Conservation (phyloP, 139 green algal genomes). For the Gonium pectorale region DNA sequence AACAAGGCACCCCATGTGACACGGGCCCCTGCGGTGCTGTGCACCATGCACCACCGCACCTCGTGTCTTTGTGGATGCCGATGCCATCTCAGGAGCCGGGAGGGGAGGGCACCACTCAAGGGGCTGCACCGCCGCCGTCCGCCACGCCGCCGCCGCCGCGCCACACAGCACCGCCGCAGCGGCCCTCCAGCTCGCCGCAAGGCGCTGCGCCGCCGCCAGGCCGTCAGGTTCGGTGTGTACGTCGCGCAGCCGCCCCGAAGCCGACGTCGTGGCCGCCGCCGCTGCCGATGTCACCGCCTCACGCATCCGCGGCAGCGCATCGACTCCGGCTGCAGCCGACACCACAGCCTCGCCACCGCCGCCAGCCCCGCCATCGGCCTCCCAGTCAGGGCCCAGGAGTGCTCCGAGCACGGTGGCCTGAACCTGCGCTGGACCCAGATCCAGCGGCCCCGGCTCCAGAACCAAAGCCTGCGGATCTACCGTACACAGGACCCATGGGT, state of each 20-base stretch:
- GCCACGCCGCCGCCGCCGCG: not conserved
- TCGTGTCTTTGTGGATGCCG: too few relatives aligned
- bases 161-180: not conserved
- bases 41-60: too few relatives aligned
- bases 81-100: not conserved
- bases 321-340: not conserved
- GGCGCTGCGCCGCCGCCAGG: not conserved
- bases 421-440: not conserved
- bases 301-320: not conserved
- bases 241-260: not conserved
- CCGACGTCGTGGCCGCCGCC: not conserved
- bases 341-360: not conserved
- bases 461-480: not conserved
- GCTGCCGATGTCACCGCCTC: not conserved
- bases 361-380: not conserved
- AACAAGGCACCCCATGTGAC: too few relatives aligned
- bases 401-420: not conserved
- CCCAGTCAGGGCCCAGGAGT: not conserved
- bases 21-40: too few relatives aligned
- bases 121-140: not conserved
- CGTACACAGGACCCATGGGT: not conserved
- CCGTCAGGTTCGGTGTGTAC: not conserved
- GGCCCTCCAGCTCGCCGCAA: not conserved
- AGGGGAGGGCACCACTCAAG: not conserved
- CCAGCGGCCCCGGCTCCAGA: constrained; percentile 15